phyloP scores from a whole-genome alignment of 2,329 filamentous ascomycete genomes.

The Penicillium expansum region DNA sequence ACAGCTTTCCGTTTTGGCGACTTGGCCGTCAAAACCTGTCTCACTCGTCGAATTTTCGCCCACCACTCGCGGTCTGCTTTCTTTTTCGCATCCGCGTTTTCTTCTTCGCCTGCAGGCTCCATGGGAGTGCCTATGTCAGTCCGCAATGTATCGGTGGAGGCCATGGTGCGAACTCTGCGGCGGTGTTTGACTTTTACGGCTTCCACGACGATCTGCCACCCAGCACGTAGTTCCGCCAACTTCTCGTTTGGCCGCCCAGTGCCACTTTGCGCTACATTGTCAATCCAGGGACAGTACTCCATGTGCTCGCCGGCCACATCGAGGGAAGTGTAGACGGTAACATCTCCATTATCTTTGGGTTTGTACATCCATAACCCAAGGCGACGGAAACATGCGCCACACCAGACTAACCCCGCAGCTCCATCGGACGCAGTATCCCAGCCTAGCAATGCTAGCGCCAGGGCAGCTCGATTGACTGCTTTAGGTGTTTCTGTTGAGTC shows the following conservation, averaged over 20 bases:
- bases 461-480: conserved; percentile 58
- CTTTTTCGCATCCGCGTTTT: conserved; percentile 46
- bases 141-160: conserved; percentile 27
- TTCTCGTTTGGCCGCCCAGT: conserved; percentile 32
- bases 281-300: conserved; percentile 81
- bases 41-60: conserved; percentile 68
- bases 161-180: conserved; percentile 29
- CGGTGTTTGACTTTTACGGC: conserved; percentile 43
- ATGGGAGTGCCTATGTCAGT: conserved; percentile 28
- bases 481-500: conserved; percentile 3
- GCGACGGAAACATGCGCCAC: conserved; percentile 80
- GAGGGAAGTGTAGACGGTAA: conserved; percentile 50
- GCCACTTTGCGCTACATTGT: conserved; percentile 58
- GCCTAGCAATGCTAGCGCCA: conserved; percentile 68
- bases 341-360: conserved; percentile 60
- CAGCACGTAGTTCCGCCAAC: conserved; percentile 37
- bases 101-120: conserved; percentile 32
- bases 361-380: conserved; percentile 94
- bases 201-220: conserved; percentile 47
- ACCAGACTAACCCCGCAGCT: conserved; percentile 65
- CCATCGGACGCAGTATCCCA: conserved; percentile 61
- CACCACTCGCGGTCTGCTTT: conserved; percentile 70
- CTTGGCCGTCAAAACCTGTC: conserved; percentile 69
- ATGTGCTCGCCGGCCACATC: conserved; percentile 71
- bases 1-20: conserved; percentile 50